A percentile compares a stretch with the other conserved stretches of the same genome.
Conservation (phyloP, 768 basidiomycete genomes). For the Boletellus ananiceps region DNA sequence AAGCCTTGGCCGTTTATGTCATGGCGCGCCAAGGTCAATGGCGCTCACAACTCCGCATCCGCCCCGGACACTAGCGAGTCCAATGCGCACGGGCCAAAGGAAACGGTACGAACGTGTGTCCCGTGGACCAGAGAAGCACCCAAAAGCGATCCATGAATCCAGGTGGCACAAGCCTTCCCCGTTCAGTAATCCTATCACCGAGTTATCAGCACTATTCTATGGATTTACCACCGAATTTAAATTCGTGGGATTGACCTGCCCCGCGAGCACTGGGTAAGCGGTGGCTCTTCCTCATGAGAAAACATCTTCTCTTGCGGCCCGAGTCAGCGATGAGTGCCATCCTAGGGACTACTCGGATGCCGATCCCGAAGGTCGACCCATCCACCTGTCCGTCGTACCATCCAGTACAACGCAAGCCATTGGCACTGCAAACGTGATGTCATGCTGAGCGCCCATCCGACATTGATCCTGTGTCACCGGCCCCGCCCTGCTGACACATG, state of each 20-base stretch:
- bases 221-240: conserved; percentile 16
- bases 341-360: neutral
- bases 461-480: conserved; percentile 8
- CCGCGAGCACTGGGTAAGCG: neutral
- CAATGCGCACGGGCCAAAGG: conserved; percentile 4
- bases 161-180: conserved; percentile 3
- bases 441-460: conserved; percentile 12
- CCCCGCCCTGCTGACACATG: conserved; percentile 15
- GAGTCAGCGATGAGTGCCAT: neutral
- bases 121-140: conserved; percentile 3
- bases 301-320: neutral
- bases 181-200: conserved; percentile 18
- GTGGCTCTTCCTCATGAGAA: neutral
- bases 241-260: conserved; percentile 18
- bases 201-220: conserved; percentile 13
- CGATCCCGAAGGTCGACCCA: neutral
- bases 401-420: conserved; percentile 4
- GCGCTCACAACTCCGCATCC: no score
- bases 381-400: neutral
- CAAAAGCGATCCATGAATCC: neutral
- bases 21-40: neutral
- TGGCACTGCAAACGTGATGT: conserved; percentile 6
- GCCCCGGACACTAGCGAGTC: neutral
- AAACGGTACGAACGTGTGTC: conserved; percentile 5
- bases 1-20: neutral